phyloP scores from a whole-genome alignment of 768 basidiomycete species.

The Naganishia vaughanmartiniae region DNA sequence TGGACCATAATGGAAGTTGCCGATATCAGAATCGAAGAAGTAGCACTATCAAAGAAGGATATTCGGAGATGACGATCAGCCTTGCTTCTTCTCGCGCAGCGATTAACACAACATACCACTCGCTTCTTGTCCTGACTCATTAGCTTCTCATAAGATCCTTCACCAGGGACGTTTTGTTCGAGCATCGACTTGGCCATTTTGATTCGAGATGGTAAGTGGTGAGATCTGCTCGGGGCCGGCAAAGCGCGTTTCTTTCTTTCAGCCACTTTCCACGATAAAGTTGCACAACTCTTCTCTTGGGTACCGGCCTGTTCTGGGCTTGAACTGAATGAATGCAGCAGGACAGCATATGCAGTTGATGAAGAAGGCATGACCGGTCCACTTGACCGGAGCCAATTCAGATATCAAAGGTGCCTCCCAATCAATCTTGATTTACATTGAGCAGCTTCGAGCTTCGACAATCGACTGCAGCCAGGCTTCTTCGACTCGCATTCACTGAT shows the following conservation, averaged over 20 bases:
- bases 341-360: neutral
- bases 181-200: conserved; percentile 14
- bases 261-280: neutral
- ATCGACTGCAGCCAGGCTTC: no score
- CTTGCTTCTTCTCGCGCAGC: neutral
- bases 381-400: neutral
- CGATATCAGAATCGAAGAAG: conserved; percentile 99
- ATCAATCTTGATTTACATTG: neutral
- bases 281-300: no score
- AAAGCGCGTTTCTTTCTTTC: neutral
- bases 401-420: conserved; percentile 1
- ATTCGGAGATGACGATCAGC: neutral
- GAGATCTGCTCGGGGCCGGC: neutral
- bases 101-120: conserved; percentile 63
- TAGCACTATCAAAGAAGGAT: conserved; percentile 66
- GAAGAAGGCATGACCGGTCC: neutral
- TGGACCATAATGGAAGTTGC: conserved; percentile 97
- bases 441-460: neutral
- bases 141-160: conserved; percentile 59
- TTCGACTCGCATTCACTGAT: no score
- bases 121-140: conserved; percentile 81
- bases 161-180: conserved; percentile 22
- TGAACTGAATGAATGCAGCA: no score
- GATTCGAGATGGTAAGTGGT: neutral
- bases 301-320: no score